These are phyloP conservation scores for Lentinula sp. DNA, from an alignment of 768 basidiomycete genomes.

Conservation along the genomic window DNA sequence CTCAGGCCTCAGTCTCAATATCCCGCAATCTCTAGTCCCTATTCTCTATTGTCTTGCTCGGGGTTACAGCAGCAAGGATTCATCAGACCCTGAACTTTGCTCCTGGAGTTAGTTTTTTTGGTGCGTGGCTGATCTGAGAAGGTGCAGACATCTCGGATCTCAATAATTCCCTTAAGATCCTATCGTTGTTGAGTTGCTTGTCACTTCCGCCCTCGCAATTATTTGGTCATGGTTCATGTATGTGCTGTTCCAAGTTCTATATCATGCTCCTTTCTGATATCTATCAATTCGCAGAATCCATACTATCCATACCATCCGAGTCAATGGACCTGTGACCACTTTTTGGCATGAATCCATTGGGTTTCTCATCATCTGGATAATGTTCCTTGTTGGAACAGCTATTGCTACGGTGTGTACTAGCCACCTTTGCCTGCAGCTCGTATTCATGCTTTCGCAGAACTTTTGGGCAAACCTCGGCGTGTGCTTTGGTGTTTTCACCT, in stretches of 20 bases:
- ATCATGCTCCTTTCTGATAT: neutral
- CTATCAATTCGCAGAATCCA: neutral
- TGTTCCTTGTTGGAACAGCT: constrained; percentile 43
- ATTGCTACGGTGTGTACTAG: constrained; percentile 24
- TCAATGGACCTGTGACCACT: neutral
- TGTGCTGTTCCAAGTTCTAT: neutral
- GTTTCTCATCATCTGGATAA: constrained; percentile 34
- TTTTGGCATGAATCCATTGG: constrained; percentile 26
- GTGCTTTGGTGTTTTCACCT: neutral
- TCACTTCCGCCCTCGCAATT: constrained; percentile 32
- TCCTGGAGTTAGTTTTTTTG: neutral
- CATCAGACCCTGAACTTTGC: neutral
- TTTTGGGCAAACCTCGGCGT: neutral
- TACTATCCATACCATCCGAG: constrained; percentile 23
- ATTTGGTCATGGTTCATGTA: constrained; percentile 31
- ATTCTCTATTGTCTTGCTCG: constrained; percentile 1
- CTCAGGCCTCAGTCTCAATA: no score
- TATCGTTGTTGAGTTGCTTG: constrained; percentile 40
- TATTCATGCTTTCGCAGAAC: neutral
- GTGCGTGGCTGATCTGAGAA: neutral
- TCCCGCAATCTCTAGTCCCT: neutral
- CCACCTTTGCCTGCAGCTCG: neutral
- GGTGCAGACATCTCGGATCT: neutral
- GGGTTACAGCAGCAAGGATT: neutral
- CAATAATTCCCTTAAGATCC: constrained; percentile 23